Conservation (phyloP, 1,284 basidiomycete species). For the Amylostereum chailletii region DNA sequence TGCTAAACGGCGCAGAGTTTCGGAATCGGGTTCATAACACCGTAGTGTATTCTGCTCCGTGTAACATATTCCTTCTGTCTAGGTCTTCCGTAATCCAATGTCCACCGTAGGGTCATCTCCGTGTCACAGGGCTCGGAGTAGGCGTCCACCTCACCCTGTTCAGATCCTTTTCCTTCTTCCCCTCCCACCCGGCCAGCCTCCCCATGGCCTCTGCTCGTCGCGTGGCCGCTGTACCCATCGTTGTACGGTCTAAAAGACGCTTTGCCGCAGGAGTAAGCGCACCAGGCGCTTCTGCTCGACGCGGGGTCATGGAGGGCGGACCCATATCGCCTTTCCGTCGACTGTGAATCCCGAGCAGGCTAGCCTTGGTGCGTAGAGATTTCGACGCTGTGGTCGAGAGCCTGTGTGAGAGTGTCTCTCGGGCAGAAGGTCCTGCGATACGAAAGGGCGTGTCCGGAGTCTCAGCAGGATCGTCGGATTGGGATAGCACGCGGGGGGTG, state of each 20-base stretch:
- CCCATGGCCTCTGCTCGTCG: conserved; percentile 67
- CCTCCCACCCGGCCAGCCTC: conserved; percentile 50
- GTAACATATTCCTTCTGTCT: not conserved
- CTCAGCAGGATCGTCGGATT: conserved; percentile 45
- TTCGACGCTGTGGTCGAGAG: conserved; percentile 68
- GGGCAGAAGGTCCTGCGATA: conserved; percentile 56
- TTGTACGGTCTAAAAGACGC: conserved; percentile 64
- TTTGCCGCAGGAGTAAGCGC: conserved; percentile 77
- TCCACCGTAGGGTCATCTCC: conserved; percentile 18
- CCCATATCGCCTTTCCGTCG: conserved; percentile 47
- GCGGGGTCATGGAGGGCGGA: conserved; percentile 64
- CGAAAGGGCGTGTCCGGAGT: conserved; percentile 52
- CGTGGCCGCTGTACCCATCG: conserved; percentile 48
- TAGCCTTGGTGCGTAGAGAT: conserved; percentile 62
- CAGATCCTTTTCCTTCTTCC: conserved; percentile 47
- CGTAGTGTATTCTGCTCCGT: conserved; percentile 3
- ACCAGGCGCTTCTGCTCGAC: conserved; percentile 54
- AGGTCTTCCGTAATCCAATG: conserved; percentile 1
- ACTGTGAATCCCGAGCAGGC: conserved; percentile 33
- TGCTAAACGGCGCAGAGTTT: conserved; percentile 47
- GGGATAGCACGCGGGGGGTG: conserved; percentile 77
- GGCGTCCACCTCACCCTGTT: conserved; percentile 73
- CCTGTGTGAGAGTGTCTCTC: conserved; percentile 73
- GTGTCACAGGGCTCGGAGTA: conserved; percentile 43
- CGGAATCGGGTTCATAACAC: conserved; percentile 24